A percentile compares a stretch with the other conserved stretches of the same genome.
Conservation (phyloP, 139 green algal genomes). For the Micractinium conductrix region DNA sequence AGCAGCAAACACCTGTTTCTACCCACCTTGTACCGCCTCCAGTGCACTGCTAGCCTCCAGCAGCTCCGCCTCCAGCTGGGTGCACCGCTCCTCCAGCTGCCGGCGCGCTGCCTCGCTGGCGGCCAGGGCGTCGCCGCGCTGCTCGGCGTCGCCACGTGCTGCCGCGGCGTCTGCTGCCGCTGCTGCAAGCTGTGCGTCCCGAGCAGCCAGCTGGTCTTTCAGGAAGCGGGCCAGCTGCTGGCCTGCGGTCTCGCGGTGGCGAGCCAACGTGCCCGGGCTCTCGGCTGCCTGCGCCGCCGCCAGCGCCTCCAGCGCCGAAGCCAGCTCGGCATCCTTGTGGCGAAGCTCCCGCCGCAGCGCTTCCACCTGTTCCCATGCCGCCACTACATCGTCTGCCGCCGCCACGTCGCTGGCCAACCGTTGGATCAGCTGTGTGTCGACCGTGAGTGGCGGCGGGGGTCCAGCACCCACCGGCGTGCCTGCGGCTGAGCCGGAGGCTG, state of each 20-base stretch:
- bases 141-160: neutral
- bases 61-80: neutral
- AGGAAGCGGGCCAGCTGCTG: slow-evolving; percentile 54
- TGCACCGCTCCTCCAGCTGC: neutral
- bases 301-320: slow-evolving; percentile 3
- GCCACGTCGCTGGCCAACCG: slow-evolving; percentile 10
- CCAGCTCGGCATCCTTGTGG: slow-evolving; percentile 15
- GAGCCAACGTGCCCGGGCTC: neutral
- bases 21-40: neutral
- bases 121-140: slow-evolving; percentile 17
- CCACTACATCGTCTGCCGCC: neutral
- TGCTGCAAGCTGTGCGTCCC: slow-evolving; percentile 11
- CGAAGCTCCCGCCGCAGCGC: slow-evolving; percentile 16
- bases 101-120: neutral
- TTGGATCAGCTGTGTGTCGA: slow-evolving; percentile 7
- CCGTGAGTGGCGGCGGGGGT: neutral
- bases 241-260: slow-evolving; percentile 26
- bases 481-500: too few relatives aligned
- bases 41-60: neutral
- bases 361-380: slow-evolving; percentile 25
- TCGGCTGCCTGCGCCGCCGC: slow-evolving; percentile 4
- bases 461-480: neutral
- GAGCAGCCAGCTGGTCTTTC: slow-evolving; percentile 46
- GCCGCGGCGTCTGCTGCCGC: neutral
- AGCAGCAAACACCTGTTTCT: neutral